Base-by-base conservation (phyloP, 2,329 filamentous ascomycete genomes). In the Penicillium olsonii region DNA sequence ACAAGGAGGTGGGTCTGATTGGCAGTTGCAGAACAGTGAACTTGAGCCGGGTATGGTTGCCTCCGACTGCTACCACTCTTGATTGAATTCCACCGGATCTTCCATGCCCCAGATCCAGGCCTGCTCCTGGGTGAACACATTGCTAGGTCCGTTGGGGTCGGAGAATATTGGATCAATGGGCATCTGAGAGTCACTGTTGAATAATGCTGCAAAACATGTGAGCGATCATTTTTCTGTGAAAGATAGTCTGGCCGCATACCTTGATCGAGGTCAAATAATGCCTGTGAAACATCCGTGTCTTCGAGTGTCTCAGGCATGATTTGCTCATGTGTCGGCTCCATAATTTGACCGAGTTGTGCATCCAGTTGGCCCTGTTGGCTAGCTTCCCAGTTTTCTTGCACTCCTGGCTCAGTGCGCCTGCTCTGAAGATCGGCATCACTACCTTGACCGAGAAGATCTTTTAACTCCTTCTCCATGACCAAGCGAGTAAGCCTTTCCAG, bases 381-480 rank as follows among this genome's bases (percentile, higher is more conserved):
- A n/a, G 4, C 4, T 34, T 15, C 18, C 34, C 22, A 22, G 6
- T 7, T 17, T 8, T 14, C 11, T 19, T 37, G 14, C 18, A 11
- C 15, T 27, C 8, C 12, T n/a, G 3, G 29, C n/a, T n/a, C 29
- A n/a, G 12, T n/a, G 3, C 2, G 12, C 9, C n/a, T 5, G 20
- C 35, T 33, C 31, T 24, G n/a, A 19, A 33, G 10, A 6, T 2
- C 7, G 9, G 29, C 11, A n/a, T 31, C 29, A n/a, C 12, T n/a
- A 4, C 29, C 11, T 10, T 15, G 40, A 29, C 2, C 6, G 3
- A 63, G 45, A 39, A 63, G 56, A 8, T 51, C 49, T 5, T 45
- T 53, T 9, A 62, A 33, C 17, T 64, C 63, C 9, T 59, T 64
- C 22, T 62, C 57, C 54, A 65, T 50, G 0, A 56, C 42, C 14